Base-by-base conservation (phyloP, 2,329 filamentous ascomycete genomes). In the Monilinia polystroma region DNA sequence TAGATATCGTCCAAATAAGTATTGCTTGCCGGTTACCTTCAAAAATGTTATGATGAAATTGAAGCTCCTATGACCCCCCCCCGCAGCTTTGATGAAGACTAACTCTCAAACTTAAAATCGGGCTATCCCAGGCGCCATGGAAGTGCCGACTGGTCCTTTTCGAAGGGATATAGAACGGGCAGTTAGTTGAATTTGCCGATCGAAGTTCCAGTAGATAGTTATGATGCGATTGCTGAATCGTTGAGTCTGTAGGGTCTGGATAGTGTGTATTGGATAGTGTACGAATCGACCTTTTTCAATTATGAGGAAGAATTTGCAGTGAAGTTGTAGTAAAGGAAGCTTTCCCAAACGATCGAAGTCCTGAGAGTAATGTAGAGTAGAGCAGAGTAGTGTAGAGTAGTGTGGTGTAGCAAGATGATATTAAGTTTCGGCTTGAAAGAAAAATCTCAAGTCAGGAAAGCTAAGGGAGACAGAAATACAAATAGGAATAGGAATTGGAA, bases 301-400 rank as follows among this genome's bases (percentile, higher is more conserved):
- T 4, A 49, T 10, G 41, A 35, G 57, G 43, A 59, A 26, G 57
- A 59, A 38, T 35, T n/a, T 18, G 57, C 10, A 47, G 43, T 20
- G 32, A 35, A 35, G 32, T 59, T 59, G 26, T 18, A 49, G 43
- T 7, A 20, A 47, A 35, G 32, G 57, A 59, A 49, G 45, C 57
- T 60, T 60, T 60, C 57, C 57, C n/a, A 59, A 59, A 59, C 41
- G 29, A 35, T 60, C 57, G 57, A 60, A 35, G 35, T 41, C 47
- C 47, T 35, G 20, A 51, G 43, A 49, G 43, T 20, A 47, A 20
- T 14, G 38, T 41, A 14, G 38, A 12, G 38, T 11, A 41, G 38
- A 12, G 43, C 49, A 60, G 57, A 2, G 38, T 11, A 12, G 38
- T 41, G 38, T 3, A 41, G 38, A 3, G 38, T 41, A 1, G 38